Conservation (phyloP, 1,284 basidiomycete species). For the Moniliella sp. region DNA sequence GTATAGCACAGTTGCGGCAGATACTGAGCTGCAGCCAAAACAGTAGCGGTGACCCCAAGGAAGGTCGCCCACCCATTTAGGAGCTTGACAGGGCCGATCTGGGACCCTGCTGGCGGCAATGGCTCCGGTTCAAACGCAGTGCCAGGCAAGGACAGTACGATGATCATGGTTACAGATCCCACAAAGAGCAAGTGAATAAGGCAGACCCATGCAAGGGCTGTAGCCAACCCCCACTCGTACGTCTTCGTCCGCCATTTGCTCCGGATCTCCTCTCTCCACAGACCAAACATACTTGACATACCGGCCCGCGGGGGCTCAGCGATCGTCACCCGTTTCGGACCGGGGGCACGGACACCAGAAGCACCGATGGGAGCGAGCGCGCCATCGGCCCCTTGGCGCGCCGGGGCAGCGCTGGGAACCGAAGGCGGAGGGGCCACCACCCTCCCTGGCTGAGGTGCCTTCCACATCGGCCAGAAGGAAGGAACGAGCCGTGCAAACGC, state of each 20-base stretch:
- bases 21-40: conserved; percentile 63
- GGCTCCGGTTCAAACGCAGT: too few species aligned
- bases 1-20: conserved; percentile 67
- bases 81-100: too few species aligned
- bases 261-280: background rate
- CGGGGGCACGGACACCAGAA: too few species aligned
- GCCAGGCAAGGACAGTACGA: too few species aligned
- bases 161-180: too few species aligned
- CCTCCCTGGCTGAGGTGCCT: conserved; percentile 8
- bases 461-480: conserved; percentile 28
- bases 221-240: conserved; percentile 53
- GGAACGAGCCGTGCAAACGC: conserved; percentile 19
- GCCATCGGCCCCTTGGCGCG: too few species aligned
- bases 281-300: too few species aligned
- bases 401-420: too few species aligned
- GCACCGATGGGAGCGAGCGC: too few species aligned
- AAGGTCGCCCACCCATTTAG: conserved; percentile 60
- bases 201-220: conserved; percentile 52
- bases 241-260: conserved; percentile 33
- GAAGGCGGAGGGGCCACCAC: background rate
- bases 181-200: conserved; percentile 56
- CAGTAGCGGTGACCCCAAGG: conserved; percentile 58
- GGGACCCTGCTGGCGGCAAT: conserved; percentile 15
- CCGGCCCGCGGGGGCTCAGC: too few species aligned
- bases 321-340: too few species aligned